Conservation (phyloP, 1,139 yeast genomes). For the Scheffersomyces insectosa region DNA sequence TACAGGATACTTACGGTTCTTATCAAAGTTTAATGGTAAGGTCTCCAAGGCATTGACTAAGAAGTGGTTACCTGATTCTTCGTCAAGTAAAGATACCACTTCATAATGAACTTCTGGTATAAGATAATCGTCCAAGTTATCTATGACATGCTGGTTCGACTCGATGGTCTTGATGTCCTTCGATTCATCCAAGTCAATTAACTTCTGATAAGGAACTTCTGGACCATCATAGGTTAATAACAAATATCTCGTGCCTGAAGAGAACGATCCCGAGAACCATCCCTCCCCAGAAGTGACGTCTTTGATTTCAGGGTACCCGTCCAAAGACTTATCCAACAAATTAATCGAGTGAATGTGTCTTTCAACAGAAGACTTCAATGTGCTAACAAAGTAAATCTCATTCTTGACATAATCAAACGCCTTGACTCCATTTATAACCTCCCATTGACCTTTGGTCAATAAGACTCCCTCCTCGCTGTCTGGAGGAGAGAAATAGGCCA, state of each 20-base stretch:
- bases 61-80: slow-evolving; percentile 35
- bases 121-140: slow-evolving; percentile 41
- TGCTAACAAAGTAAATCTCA: slow-evolving; percentile 48
- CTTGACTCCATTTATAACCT: slow-evolving; percentile 49
- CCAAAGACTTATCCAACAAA: slow-evolving; percentile 39
- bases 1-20: slow-evolving; percentile 60
- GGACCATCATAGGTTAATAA: slow-evolving; percentile 68
- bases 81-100: slow-evolving; percentile 53
- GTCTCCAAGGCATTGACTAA: slow-evolving; percentile 61
- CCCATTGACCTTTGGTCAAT: slow-evolving; percentile 57
- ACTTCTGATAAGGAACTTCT: slow-evolving; percentile 61
- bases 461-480: slow-evolving; percentile 37
- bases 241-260: slow-evolving; percentile 64
- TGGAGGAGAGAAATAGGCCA: slow-evolving; percentile 59
- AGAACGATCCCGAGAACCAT: slow-evolving; percentile 67
- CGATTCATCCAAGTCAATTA: slow-evolving; percentile 52
- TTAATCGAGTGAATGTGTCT: slow-evolving; percentile 53
- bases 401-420: slow-evolving; percentile 46
- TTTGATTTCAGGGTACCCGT: slow-evolving; percentile 31
- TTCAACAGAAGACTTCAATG: slow-evolving; percentile 52
- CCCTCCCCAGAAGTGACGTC: slow-evolving; percentile 67
- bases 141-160: slow-evolving; percentile 44
- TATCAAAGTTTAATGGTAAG: slow-evolving; percentile 61
- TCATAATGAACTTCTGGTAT: slow-evolving; percentile 50
- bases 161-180: slow-evolving; percentile 44